These are phyloP conservation scores for Ceratobasidium sp. DNA, from an alignment of 1,284 basidiomycete genomes.

Conservation along the genomic window DNA sequence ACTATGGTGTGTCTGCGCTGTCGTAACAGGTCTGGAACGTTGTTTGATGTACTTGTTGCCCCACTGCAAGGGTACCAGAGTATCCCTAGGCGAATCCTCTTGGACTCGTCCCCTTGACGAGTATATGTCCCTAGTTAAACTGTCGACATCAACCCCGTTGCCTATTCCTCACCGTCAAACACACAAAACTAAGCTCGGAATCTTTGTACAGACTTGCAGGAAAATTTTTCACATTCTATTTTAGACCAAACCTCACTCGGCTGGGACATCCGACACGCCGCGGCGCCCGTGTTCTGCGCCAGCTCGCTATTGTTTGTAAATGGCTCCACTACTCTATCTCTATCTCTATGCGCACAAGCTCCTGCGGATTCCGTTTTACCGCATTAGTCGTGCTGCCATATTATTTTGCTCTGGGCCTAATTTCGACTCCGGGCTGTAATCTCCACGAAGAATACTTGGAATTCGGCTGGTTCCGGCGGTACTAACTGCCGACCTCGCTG, in stretches of 20 bases:
- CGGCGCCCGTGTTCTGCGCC: no score
- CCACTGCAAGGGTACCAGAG: neutral
- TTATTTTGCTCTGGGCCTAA: neutral
- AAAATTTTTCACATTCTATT: neutral
- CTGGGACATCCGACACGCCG: neutral
- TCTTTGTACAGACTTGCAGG: neutral
- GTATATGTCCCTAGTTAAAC: neutral
- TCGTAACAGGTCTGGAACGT: neutral
- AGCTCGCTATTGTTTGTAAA: conserved; percentile 1
- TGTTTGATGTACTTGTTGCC: neutral
- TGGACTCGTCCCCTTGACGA: neutral
- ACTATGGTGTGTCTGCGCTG: no score
- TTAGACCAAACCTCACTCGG: conserved; percentile 7
- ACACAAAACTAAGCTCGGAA: neutral
- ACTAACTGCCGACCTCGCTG: neutral
- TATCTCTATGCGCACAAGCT: neutral
- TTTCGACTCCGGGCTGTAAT: conserved; percentile 5
- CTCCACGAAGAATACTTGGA: neutral
- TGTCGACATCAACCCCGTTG: neutral
- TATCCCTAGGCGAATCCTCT: neutral
- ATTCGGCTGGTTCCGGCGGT: neutral
- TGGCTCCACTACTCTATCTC: neutral
- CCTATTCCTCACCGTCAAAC: neutral
- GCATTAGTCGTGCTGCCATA: neutral
- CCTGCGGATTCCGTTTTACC: neutral